phyloP scores from a whole-genome alignment of 2,329 filamentous ascomycete species.

The Verticillium albo-atrum region DNA sequence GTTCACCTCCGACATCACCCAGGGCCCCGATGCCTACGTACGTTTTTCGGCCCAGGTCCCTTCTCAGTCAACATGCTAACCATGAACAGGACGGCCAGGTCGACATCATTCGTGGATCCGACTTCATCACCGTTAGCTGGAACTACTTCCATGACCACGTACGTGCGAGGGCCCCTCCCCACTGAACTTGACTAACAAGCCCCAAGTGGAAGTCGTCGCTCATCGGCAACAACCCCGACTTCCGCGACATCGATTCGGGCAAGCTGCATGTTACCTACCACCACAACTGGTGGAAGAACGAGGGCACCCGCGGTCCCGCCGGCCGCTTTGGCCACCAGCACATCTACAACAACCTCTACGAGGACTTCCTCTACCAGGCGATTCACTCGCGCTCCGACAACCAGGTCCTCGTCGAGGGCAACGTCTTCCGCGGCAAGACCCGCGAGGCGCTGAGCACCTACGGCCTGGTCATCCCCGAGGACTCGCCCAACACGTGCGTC shows the following conservation, averaged over 20 bases:
- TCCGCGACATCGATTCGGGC: slow-evolving; percentile 35
- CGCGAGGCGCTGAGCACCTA: slow-evolving; percentile 47
- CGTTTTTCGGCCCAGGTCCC: background rate
- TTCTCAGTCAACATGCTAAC: background rate
- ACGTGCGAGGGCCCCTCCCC: background rate
- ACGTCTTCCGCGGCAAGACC: slow-evolving; percentile 39
- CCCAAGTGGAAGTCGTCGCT: slow-evolving; percentile 36
- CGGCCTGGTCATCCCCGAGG: slow-evolving; percentile 49
- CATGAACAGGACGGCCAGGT: slow-evolving; percentile 35
- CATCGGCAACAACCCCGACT: slow-evolving; percentile 32
- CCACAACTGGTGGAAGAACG: slow-evolving; percentile 43
- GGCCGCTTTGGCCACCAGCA: slow-evolving; percentile 45
- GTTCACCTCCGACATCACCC: slow-evolving; percentile 34
- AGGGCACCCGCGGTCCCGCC: slow-evolving; percentile 41
- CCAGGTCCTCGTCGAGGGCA: slow-evolving; percentile 44
- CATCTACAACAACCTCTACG: slow-evolving; percentile 44
- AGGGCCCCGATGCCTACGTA: slow-evolving; percentile 32
- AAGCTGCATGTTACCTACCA: slow-evolving; percentile 44
- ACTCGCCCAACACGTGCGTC: slow-evolving; percentile 47
- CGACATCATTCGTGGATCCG: slow-evolving; percentile 37
- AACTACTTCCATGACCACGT: slow-evolving; percentile 44
- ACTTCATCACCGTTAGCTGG: slow-evolving; percentile 42
- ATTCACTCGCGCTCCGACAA: slow-evolving; percentile 44
- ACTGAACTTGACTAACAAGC: background rate
- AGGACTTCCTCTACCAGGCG: slow-evolving; percentile 41